These are phyloP conservation scores for Thermochaetoides dissita DNA, from an alignment of 2,329 filamentous ascomycete genomes.

Conservation along the genomic window DNA sequence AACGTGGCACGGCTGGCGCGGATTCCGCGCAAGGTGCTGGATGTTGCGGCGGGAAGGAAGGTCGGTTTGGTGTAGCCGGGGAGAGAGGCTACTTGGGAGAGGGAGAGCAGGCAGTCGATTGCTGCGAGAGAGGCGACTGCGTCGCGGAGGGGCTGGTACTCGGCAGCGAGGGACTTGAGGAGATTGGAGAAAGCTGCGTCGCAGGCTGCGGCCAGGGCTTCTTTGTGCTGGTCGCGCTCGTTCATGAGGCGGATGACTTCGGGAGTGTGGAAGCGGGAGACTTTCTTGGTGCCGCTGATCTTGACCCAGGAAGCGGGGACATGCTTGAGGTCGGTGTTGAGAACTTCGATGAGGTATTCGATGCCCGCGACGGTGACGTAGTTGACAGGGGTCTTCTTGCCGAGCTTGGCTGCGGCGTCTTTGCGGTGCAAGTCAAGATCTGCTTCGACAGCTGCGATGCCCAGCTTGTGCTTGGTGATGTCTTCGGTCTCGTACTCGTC, in stretches of 20 bases:
- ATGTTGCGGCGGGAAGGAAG: slow-evolving; percentile 45
- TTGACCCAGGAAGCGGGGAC: slow-evolving; percentile 93
- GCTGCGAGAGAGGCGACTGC: slow-evolving; percentile 73
- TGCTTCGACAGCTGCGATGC: slow-evolving; percentile 83
- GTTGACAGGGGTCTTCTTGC: slow-evolving; percentile 52
- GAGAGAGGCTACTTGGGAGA: slow-evolving; percentile 69
- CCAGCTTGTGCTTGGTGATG: slow-evolving; percentile 77
- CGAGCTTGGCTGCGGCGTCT: slow-evolving; percentile 57
- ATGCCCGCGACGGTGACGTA: slow-evolving; percentile 82
- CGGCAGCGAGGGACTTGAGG: slow-evolving; percentile 58
- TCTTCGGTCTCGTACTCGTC: slow-evolving; percentile 78
- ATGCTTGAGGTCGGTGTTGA: slow-evolving; percentile 66
- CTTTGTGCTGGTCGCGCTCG: slow-evolving; percentile 88
- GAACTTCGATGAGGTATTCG: slow-evolving; percentile 86
- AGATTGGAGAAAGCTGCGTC: slow-evolving; percentile 66
- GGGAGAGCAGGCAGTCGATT: slow-evolving; percentile 77
- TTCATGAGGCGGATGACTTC: slow-evolving; percentile 70
- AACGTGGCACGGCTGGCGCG: slow-evolving; percentile 83
- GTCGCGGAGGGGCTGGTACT: slow-evolving; percentile 82
- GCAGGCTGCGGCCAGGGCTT: slow-evolving; percentile 81
- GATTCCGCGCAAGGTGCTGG: slow-evolving; percentile 63
- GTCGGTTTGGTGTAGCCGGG: slow-evolving; percentile 77
- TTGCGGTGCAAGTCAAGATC: slow-evolving; percentile 67
- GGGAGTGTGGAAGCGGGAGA: slow-evolving; percentile 87
- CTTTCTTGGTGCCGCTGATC: slow-evolving; percentile 83